Conservation (phyloP, 352 stramenopile genomes). For the Globisporangium emineosum region DNA sequence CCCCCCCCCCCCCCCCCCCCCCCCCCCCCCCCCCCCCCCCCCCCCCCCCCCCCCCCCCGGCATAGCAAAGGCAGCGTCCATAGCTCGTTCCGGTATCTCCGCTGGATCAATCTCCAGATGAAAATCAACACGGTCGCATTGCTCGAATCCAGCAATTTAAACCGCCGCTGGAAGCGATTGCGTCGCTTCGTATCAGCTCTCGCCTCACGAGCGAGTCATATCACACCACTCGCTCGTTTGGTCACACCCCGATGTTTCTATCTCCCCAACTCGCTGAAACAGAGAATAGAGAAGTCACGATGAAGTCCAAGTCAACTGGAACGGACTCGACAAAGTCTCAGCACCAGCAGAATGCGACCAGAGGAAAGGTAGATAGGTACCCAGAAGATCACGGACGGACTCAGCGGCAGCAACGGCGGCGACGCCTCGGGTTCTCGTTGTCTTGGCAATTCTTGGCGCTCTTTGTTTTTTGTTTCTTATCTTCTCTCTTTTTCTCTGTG, state of each 20-base stretch:
- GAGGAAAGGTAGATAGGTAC: not conserved
- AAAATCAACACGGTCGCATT: too few relatives aligned
- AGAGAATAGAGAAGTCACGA: not conserved
- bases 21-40: too few relatives aligned
- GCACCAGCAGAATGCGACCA: not conserved
- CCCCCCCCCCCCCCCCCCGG: too few relatives aligned
- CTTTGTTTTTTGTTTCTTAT: constrained; percentile 15
- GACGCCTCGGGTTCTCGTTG: not conserved
- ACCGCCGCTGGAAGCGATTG: too few relatives aligned
- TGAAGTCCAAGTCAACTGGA: not conserved
- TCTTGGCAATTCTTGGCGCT: constrained; percentile 10
- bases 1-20: too few relatives aligned
- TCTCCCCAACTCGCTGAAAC: not conserved
- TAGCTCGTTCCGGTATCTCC: too few relatives aligned
- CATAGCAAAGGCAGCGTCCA: too few relatives aligned
- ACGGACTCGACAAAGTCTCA: not conserved
- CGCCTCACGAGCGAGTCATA: too few relatives aligned
- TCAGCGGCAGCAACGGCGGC: not conserved
- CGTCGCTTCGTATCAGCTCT: too few relatives aligned
- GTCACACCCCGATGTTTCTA: not conserved
- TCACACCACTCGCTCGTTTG: not conserved
- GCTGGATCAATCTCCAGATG: too few relatives aligned
- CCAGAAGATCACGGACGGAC: not conserved
- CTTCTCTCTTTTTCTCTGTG: constrained; percentile 11
- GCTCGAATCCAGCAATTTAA: too few relatives aligned